Evolutionary conservation across 139 green algal species (phyloP).

Genomic region (Ettlia oleoabundans): DNA sequence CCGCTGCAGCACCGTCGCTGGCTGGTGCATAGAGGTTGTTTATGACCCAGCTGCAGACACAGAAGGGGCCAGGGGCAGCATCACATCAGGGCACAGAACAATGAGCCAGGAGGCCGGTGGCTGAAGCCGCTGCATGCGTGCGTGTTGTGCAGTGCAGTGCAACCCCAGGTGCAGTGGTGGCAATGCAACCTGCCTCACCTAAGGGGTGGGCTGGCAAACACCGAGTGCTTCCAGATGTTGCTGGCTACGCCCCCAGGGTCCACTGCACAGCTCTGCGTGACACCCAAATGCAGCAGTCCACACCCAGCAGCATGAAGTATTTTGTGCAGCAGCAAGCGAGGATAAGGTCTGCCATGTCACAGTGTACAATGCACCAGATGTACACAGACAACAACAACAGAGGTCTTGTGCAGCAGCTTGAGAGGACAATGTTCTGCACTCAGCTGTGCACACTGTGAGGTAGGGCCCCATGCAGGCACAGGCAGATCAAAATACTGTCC

Average conservation of each 20-base stretch:
- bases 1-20: conserved; percentile 61
- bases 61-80: background rate
- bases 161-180: background rate
- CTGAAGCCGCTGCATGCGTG: background rate
- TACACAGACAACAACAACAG: too few species aligned
- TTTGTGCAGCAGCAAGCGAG: too few species aligned
- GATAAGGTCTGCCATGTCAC: too few species aligned
- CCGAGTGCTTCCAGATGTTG: conserved; percentile 69
- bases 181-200: background rate
- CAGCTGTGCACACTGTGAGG: too few species aligned
- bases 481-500: too few species aligned
- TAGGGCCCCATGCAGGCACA: too few species aligned
- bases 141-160: background rate
- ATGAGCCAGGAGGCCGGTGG: background rate
- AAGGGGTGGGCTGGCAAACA: conserved; percentile 54
- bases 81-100: background rate
- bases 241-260: conserved; percentile 77
- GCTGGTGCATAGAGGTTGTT: conserved; percentile 71
- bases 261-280: background rate
- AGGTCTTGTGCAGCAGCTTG: too few species aligned
- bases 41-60: conserved; percentile 54
- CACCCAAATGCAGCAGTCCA: too few species aligned
- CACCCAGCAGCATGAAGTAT: too few species aligned
- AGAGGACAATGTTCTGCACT: too few species aligned
- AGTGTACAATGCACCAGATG: too few species aligned